Percentiles rank a stretch among this genome's conserved stretches.
Conservation (phyloP, 176 grass and related monocot genomes). For the Triticum dicoccoides region DNA sequence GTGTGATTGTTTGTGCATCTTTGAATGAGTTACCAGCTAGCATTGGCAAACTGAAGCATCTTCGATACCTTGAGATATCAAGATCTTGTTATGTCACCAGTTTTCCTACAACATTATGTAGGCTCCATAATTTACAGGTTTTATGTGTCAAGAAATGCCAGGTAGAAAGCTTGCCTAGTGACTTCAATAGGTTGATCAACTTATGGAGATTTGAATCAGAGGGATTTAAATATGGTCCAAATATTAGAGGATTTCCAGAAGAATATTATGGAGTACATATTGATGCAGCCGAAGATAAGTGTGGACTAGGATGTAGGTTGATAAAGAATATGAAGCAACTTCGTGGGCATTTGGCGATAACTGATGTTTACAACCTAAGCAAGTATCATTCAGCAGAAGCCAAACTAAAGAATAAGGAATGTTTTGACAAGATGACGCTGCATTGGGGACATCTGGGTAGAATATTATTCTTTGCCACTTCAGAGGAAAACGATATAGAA, state of each 20-base stretch:
- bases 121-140: not conserved
- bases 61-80: not conserved
- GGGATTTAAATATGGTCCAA: not conserved
- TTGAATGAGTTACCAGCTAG: not conserved
- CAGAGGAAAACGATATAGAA: no score
- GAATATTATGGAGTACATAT: not conserved
- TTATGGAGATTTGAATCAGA: not conserved
- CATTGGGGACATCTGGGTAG: no score
- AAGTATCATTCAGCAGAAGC: not conserved
- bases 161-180: not conserved
- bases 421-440: no score
- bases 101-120: not conserved
- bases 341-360: not conserved
- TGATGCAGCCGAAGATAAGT: not conserved
- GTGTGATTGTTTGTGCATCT: not conserved
- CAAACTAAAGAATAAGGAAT: no score
- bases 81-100: accelerated
- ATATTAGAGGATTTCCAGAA: not conserved
- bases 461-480: no score
- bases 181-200: not conserved
- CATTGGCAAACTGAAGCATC: not conserved
- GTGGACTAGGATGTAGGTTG: not conserved
- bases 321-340: not conserved
- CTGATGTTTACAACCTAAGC: not conserved
- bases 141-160: accelerated